These are phyloP conservation scores for Eucalyptus fibrosa DNA, from an alignment of 345 rosid species.

Conservation along the genomic window DNA sequence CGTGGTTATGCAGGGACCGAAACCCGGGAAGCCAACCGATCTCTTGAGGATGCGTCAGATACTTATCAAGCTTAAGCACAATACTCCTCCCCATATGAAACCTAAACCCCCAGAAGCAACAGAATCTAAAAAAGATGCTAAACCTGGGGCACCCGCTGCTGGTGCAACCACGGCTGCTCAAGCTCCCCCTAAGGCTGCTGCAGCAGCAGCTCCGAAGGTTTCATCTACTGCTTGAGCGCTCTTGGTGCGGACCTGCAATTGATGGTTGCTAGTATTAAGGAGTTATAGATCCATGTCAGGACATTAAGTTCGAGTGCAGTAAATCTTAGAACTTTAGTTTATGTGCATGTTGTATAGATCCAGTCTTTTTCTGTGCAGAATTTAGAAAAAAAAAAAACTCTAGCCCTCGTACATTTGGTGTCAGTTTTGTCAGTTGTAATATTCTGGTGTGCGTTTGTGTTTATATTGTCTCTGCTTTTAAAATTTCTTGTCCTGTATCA, in stretches of 20 bases:
- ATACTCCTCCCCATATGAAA: constrained; percentile 68
- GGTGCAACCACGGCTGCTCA: background rate
- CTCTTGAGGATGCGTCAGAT: constrained; percentile 77
- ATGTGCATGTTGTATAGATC: background rate
- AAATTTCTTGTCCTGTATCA: background rate
- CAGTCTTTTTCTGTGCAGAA: background rate
- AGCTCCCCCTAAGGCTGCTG: background rate
- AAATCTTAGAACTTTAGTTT: background rate
- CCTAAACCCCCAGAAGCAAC: constrained; percentile 31
- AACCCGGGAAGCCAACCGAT: constrained; percentile 87
- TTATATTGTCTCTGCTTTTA: background rate
- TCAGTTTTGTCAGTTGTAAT: background rate
- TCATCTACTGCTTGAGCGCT: constrained; percentile 5
- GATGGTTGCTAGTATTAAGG: background rate
- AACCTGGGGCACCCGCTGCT: background rate
- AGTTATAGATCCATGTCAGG: background rate
- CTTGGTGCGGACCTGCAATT: background rate
- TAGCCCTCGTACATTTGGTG: background rate
- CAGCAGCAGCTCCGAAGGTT: background rate
- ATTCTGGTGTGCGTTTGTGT: background rate
- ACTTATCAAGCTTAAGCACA: constrained; percentile 63
- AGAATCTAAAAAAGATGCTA: constrained; percentile 20
- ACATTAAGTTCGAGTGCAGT: background rate
- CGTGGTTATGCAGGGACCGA: constrained; percentile 71
- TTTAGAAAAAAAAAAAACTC: background rate